Evolutionary conservation across 352 stramenopile species (phyloP).

Genomic region (Proteromonas lacertae): DNA sequence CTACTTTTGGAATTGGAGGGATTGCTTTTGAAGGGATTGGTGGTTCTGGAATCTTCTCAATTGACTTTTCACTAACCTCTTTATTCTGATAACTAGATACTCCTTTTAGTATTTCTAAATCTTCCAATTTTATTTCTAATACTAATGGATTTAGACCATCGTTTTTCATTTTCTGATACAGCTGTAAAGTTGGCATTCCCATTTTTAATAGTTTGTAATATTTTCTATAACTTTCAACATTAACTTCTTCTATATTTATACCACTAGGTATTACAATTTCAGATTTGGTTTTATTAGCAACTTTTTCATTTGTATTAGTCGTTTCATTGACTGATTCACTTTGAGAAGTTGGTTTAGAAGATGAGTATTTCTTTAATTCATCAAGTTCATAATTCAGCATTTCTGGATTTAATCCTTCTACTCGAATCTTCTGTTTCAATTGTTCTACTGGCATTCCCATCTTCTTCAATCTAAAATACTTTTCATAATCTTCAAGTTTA

Average conservation of each 20-base stretch:
- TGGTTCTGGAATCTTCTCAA: too few species aligned
- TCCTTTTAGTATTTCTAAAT: slow-evolving; percentile 9
- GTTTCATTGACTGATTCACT: background rate
- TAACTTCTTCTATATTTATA: slow-evolving; percentile 2
- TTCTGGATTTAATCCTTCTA: slow-evolving; percentile 28
- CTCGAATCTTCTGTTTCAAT: slow-evolving; percentile 38
- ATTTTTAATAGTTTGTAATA: slow-evolving; percentile 23
- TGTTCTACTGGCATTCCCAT: slow-evolving; percentile 33
- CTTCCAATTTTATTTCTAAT: slow-evolving; percentile 24
- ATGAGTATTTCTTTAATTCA: background rate
- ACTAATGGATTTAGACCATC: slow-evolving; percentile 28
- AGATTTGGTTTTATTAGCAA: slow-evolving; percentile 1
- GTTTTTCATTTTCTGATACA: slow-evolving; percentile 37
- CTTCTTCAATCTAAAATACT: slow-evolving; percentile 66
- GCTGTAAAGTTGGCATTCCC: slow-evolving; percentile 23
- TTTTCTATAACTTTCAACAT: slow-evolving; percentile 11
- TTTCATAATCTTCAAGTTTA: slow-evolving; percentile 9
- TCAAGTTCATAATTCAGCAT: slow-evolving; percentile 22
- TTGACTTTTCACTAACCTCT: too few species aligned
- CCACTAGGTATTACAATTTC: background rate
- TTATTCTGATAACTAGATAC: too few species aligned
- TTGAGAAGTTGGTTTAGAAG: slow-evolving; percentile 4
- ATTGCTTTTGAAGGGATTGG: too few species aligned
- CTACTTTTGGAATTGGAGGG: too few species aligned
- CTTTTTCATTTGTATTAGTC: too few species aligned